These are phyloP conservation scores for Sporobolomyces phaffii DNA, from an alignment of 768 basidiomycete genomes.

Conservation along the genomic window DNA sequence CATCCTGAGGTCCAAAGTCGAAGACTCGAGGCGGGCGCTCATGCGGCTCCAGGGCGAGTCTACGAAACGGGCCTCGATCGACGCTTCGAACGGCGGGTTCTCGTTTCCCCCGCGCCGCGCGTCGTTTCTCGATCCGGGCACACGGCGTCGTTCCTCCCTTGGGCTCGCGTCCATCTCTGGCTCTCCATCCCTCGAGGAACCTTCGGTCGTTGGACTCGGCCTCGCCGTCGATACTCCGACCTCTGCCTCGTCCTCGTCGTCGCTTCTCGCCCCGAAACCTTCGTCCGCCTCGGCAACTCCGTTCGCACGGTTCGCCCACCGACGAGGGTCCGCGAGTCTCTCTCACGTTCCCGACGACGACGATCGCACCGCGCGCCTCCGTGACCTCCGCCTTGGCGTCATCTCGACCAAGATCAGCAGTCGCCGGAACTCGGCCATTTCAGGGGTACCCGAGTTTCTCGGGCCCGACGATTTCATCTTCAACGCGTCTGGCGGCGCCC, in stretches of 20 bases:
- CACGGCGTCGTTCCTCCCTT: constrained; percentile 29
- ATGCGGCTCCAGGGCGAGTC: constrained; percentile 38
- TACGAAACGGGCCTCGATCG: constrained; percentile 12
- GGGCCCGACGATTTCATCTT: constrained; percentile 22
- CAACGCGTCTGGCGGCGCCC: constrained; percentile 1
- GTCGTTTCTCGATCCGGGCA: constrained; percentile 3
- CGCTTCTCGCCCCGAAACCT: background rate
- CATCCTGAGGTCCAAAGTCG: constrained; percentile 33
- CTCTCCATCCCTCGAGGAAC: constrained; percentile 9
- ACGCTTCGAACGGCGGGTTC: background rate
- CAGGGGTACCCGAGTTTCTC: constrained; percentile 23
- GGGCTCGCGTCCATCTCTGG: constrained; percentile 24
- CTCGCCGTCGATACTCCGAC: constrained; percentile 11
- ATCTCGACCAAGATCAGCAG: constrained; percentile 24
- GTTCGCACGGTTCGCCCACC: constrained; percentile 20
- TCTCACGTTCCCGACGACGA: constrained; percentile 18
- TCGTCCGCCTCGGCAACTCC: constrained; percentile 2
- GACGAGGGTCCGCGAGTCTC: constrained; percentile 27
- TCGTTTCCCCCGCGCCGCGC: constrained; percentile 24
- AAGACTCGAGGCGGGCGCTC: constrained; percentile 36
- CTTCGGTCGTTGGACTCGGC: constrained; percentile 21
- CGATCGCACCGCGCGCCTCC: constrained; percentile 22
- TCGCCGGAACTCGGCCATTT: constrained; percentile 15
- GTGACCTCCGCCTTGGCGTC: constrained; percentile 31
- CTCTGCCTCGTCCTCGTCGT: background rate